These are phyloP conservation scores for Kodamaea fukazawae DNA, from an alignment of 805 yeast genomes.

Conservation along the genomic window DNA sequence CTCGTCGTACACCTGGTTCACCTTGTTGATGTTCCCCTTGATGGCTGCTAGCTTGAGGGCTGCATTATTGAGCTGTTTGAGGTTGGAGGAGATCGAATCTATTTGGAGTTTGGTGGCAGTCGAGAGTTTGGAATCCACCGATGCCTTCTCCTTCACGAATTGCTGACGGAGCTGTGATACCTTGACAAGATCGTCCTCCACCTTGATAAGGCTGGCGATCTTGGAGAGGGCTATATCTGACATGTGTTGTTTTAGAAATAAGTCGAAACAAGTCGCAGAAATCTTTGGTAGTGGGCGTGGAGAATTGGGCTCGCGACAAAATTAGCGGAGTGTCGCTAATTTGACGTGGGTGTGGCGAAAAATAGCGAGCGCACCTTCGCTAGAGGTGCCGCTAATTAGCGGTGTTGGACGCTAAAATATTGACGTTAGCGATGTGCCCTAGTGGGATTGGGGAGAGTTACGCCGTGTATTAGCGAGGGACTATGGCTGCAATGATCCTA, in stretches of 20 bases:
- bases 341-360: no score
- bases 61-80: constrained; percentile 49
- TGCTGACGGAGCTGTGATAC: constrained; percentile 53
- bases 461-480: no score
- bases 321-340: no score
- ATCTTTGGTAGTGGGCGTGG: no score
- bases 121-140: constrained; percentile 71
- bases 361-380: no score
- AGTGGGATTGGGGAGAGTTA: no score
- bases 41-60: constrained; percentile 33
- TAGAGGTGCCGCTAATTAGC: no score
- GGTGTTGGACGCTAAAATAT: no score
- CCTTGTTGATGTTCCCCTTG: constrained; percentile 36
- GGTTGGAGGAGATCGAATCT: constrained; percentile 51
- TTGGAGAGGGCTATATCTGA: constrained; percentile 41
- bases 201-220: constrained; percentile 38
- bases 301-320: neutral
- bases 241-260: constrained; percentile 20
- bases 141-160: constrained; percentile 64
- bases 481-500: no score
- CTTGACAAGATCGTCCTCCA: constrained; percentile 54
- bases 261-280: no score
- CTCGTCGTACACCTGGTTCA: constrained; percentile 54
- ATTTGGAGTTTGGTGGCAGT: constrained; percentile 66
- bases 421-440: no score